Conservation (phyloP, 108 stramenopile genomes). For the Pseudonitzschia multistriata region DNA sequence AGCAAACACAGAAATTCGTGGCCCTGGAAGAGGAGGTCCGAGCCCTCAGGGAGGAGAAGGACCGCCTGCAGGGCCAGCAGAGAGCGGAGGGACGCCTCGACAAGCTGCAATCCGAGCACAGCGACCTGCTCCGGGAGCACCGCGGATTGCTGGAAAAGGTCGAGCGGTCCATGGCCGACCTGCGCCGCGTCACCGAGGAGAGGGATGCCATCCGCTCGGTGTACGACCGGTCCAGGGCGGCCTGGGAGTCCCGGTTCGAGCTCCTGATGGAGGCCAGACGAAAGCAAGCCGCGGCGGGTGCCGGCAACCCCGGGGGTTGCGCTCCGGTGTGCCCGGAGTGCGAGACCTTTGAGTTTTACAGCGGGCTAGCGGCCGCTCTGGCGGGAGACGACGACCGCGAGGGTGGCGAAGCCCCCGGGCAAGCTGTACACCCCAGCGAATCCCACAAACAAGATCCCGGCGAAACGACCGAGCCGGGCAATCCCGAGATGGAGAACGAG, state of each 20-base stretch:
- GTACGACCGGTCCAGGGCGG: neutral
- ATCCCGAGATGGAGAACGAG: too few relatives aligned
- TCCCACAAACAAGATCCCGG: too few relatives aligned
- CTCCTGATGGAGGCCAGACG: neutral
- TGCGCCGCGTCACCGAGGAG: neutral
- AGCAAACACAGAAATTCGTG: slow-evolving; percentile 1
- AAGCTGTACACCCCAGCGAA: too few relatives aligned
- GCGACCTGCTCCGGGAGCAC: neutral
- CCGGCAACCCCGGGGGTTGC: neutral
- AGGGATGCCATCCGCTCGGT: neutral
- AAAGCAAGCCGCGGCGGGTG: too few relatives aligned
- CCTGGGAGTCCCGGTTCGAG: neutral
- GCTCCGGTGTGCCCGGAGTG: neutral
- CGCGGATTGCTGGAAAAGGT: neutral
- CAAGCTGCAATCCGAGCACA: neutral
- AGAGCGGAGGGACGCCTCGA: neutral
- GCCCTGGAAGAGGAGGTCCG: neutral
- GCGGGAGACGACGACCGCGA: too few relatives aligned
- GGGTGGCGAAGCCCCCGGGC: too few relatives aligned
- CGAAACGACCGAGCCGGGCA: too few relatives aligned
- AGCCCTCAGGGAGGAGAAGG: neutral
- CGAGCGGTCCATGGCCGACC: neutral
- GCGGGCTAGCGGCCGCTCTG: too few relatives aligned
- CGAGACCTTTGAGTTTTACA: neutral
- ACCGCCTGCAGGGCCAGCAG: neutral